phyloP scores from a whole-genome alignment of 1,284 basidiomycete genomes.

The Ceraceosorus guamensis region DNA sequence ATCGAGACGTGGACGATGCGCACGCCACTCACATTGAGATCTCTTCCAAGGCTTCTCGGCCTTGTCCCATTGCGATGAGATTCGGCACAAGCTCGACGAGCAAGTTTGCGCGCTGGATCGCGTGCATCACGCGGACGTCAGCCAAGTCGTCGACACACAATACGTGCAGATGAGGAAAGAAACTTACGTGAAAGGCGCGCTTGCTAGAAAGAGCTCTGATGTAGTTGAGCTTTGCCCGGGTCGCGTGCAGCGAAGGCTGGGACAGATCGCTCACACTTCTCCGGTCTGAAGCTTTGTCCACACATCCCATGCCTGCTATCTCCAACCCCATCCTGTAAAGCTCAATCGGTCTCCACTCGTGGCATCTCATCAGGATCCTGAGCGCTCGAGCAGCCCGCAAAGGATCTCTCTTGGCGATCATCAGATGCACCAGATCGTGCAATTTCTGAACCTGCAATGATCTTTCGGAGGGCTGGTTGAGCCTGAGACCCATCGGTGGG shows the following conservation, averaged over 20 bases:
- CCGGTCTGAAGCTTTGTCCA: neutral
- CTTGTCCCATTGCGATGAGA: neutral
- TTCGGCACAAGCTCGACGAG: neutral
- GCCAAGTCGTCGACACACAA: no score
- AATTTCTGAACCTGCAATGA: neutral
- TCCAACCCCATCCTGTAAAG: conserved; percentile 5
- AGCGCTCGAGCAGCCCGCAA: conserved; percentile 4
- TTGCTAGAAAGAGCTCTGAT: neutral
- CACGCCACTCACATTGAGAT: neutral
- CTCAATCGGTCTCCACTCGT: conserved; percentile 1
- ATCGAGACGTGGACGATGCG: neutral
- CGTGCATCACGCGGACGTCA: no score
- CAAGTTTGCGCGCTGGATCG: neutral
- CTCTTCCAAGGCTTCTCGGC: neutral
- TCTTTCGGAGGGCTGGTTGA: no score
- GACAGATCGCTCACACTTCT: neutral
- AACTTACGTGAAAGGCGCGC: neutral
- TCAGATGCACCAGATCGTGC: conserved; percentile 4
- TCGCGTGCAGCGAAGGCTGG: neutral
- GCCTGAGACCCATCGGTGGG: no score
- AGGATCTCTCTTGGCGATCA: conserved; percentile 1
- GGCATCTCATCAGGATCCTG: conserved; percentile 1
- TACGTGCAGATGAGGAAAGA: neutral
- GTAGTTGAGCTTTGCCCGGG: neutral
- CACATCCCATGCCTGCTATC: conserved; percentile 1